These are phyloP conservation scores for Quillaja saponaria DNA, from an alignment of 306 rosid species.

Conservation along the genomic window DNA sequence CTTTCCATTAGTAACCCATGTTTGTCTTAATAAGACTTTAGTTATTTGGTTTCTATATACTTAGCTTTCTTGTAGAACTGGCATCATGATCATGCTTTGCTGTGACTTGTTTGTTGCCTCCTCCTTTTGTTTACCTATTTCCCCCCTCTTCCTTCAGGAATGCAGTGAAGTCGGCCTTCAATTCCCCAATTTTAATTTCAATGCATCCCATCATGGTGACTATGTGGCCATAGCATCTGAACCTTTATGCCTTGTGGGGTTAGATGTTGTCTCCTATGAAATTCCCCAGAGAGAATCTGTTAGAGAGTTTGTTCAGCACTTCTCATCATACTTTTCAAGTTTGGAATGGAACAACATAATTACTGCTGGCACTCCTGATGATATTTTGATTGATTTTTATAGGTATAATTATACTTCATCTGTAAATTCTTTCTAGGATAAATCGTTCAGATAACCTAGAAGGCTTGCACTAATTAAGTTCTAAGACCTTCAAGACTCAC, in stretches of 20 bases:
- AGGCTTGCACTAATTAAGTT: neutral
- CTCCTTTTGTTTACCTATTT: no score
- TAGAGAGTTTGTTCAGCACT: slow-evolving; percentile 45
- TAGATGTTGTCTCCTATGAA: slow-evolving; percentile 69
- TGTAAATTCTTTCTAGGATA: slow-evolving; percentile 9
- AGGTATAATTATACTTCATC: slow-evolving; percentile 45
- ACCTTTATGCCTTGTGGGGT: slow-evolving; percentile 80
- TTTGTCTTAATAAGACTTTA: no score
- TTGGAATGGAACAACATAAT: slow-evolving; percentile 74
- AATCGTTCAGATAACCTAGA: neutral
- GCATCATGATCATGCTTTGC: no score
- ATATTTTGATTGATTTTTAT: slow-evolving; percentile 65
- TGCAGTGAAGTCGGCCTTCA: slow-evolving; percentile 28
- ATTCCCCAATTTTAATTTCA: slow-evolving; percentile 87
- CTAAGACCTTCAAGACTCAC: neutral
- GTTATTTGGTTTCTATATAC: no score
- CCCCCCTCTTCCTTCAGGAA: slow-evolving; percentile 52
- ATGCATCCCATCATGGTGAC: slow-evolving; percentile 89
- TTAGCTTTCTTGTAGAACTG: neutral
- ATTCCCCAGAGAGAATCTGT: slow-evolving; percentile 61
- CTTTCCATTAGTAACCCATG: no score
- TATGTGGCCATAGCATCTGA: slow-evolving; percentile 90
- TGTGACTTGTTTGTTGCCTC: no score
- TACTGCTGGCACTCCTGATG: slow-evolving; percentile 52
- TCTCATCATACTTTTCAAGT: slow-evolving; percentile 72